Percentiles rank a stretch among this genome's conserved stretches.
These are phyloP conservation scores for Dioscorea dumetorum DNA, from an alignment of 106 monocot genomes.

Conservation along the genomic window DNA sequence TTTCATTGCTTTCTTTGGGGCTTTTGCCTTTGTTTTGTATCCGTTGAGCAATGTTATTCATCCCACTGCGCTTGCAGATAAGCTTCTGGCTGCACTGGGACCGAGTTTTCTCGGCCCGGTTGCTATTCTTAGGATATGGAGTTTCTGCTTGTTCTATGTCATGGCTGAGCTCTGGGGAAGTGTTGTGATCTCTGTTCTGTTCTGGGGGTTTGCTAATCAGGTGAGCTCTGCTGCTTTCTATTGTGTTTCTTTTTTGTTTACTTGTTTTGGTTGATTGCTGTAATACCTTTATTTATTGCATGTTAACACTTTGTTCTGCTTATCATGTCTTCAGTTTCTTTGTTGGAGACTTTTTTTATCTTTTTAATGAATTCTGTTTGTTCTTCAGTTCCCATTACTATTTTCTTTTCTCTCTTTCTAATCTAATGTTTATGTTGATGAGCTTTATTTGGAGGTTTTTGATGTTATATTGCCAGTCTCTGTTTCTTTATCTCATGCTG, in stretches of 20 bases:
- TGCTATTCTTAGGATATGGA: slow-evolving; percentile 93
- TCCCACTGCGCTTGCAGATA: slow-evolving; percentile 75
- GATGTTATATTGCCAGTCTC: too few relatives aligned
- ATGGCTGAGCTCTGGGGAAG: slow-evolving; percentile 99
- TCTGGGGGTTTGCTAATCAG: slow-evolving; percentile 99
- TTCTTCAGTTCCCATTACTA: too few relatives aligned
- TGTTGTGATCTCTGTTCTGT: slow-evolving; percentile 92
- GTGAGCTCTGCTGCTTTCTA: slow-evolving; percentile 15
- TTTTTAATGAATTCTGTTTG: too few relatives aligned
- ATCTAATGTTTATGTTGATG: too few relatives aligned
- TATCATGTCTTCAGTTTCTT: too few relatives aligned
- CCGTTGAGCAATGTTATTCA: slow-evolving; percentile 69
- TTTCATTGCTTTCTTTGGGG: slow-evolving; percentile 86
- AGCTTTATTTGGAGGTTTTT: too few relatives aligned
- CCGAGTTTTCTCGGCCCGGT: slow-evolving; percentile 84
- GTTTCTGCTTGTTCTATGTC: slow-evolving; percentile 93
- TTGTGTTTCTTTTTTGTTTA: neutral
- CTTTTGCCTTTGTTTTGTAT: slow-evolving; percentile 76
- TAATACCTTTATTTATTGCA: too few relatives aligned
- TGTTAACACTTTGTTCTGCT: too few relatives aligned
- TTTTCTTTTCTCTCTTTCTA: too few relatives aligned
- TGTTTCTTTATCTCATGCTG: too few relatives aligned
- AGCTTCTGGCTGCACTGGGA: slow-evolving; percentile 58
- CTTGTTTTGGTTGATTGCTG: too few relatives aligned
- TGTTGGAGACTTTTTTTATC: too few relatives aligned